phyloP scores from a whole-genome alignment of 176 grass and related monocot genomes.

The Aegilops tauschii region DNA sequence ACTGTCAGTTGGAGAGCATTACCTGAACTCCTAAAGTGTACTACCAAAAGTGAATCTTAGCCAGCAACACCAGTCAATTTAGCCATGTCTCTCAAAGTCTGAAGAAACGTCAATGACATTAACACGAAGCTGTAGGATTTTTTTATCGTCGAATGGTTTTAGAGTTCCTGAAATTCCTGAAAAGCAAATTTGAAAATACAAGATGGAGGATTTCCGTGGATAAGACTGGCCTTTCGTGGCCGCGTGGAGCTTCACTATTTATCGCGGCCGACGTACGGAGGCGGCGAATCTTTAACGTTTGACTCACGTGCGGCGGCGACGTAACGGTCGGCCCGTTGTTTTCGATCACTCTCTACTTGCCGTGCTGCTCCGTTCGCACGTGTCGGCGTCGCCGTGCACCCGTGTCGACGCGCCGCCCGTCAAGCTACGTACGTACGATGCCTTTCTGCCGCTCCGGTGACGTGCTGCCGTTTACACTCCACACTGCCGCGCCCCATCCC shows the following conservation, averaged over 20 bases:
- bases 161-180: background rate
- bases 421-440: background rate
- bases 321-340: background rate
- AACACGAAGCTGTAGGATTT: background rate
- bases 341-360: background rate
- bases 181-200: background rate
- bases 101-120: background rate
- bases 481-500: background rate
- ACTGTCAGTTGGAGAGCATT: background rate
- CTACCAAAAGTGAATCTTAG: too few species aligned
- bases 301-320: constrained; percentile 27
- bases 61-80: background rate
- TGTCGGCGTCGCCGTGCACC: background rate
- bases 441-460: constrained; percentile 15
- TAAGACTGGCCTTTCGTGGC: constrained; percentile 29
- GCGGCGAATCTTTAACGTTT: background rate
- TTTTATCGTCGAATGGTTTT: background rate
- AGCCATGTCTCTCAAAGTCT: background rate
- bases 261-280: constrained; percentile 12
- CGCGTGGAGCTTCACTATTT: constrained; percentile 20
- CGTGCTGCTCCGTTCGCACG: background rate
- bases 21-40: background rate
- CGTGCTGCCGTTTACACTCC: background rate
- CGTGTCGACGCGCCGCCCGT: constrained; percentile 27
- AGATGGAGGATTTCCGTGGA: background rate